phyloP scores from a whole-genome alignment of 2,329 filamentous ascomycete species.

The Corniculantispora saksenae region DNA sequence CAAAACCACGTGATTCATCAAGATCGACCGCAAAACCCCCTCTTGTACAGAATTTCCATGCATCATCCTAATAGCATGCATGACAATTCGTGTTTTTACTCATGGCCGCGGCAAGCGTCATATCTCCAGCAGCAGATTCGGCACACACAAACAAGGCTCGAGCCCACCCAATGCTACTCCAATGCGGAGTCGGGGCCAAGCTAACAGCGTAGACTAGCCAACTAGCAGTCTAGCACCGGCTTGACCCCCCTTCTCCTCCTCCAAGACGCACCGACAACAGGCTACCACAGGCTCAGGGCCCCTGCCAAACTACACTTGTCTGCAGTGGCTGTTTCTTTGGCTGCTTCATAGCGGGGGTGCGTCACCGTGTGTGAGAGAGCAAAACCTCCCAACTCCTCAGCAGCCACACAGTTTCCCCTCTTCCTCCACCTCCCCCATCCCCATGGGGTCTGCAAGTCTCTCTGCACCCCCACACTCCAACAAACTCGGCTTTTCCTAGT shows the following conservation, averaged over 20 bases:
- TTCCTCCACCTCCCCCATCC: constrained; percentile 16
- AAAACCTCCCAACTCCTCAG: constrained; percentile 1
- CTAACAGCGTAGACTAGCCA: constrained; percentile 15
- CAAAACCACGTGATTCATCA: background rate
- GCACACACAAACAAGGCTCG: background rate
- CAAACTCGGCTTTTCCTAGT: constrained; percentile 15
- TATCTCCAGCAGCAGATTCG: background rate
- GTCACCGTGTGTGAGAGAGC: background rate
- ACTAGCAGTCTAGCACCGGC: background rate
- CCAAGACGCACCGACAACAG: background rate
- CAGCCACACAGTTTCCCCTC: constrained; percentile 14
- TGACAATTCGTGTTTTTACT: background rate
- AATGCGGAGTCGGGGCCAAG: constrained; percentile 38
- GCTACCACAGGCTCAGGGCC: background rate
- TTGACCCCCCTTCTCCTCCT: background rate
- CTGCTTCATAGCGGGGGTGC: background rate
- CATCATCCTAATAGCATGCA: background rate
- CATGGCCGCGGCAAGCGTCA: background rate
- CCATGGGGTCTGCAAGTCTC: constrained; percentile 18
- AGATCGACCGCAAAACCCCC: background rate
- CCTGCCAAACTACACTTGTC: background rate
- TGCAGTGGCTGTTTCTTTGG: background rate
- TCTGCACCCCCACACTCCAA: constrained; percentile 17
- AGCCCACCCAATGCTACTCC: constrained; percentile 31
- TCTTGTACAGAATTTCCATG: background rate